phyloP scores from a whole-genome alignment of 768 basidiomycete species.

The Pleurotus eryngii region DNA sequence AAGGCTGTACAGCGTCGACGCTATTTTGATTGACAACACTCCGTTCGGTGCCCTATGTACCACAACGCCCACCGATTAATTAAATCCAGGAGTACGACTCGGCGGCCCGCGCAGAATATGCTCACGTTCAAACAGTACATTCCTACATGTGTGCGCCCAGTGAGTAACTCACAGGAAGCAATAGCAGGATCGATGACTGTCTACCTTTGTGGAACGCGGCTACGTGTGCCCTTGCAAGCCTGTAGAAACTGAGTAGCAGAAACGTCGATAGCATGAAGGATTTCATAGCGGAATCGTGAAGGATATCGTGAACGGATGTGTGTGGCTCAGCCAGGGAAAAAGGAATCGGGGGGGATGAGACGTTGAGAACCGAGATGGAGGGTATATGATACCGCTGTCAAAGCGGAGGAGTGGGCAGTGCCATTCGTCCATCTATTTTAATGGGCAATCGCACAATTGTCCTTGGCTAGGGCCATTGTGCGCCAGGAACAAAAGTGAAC shows the following conservation, averaged over 20 bases:
- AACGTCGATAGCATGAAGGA: not conserved
- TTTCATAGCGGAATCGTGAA: not conserved
- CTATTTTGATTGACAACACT: conserved; percentile 28
- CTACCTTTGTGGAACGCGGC: conserved; percentile 28
- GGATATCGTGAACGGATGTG: not conserved
- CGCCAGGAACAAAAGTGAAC: not conserved
- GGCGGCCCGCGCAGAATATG: no score
- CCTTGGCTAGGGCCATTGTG: not conserved
- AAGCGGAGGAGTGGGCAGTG: not conserved
- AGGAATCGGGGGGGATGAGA: not conserved
- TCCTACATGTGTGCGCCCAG: conserved; percentile 12
- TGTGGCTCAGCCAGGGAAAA: not conserved
- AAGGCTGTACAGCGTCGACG: conserved; percentile 27
- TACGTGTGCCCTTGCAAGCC: conserved; percentile 18
- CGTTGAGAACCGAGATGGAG: not conserved
- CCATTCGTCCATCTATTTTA: not conserved
- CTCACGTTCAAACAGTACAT: conserved; percentile 37
- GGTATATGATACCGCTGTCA: not conserved
- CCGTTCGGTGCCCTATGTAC: conserved; percentile 9
- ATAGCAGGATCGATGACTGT: not conserved
- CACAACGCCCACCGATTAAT: not conserved
- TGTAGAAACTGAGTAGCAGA: not conserved
- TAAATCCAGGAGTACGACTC: not conserved
- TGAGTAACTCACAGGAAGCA: not conserved
- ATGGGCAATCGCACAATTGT: not conserved